phyloP scores from a whole-genome alignment of 148 eudicot species.

The Agrostemma githago region DNA sequence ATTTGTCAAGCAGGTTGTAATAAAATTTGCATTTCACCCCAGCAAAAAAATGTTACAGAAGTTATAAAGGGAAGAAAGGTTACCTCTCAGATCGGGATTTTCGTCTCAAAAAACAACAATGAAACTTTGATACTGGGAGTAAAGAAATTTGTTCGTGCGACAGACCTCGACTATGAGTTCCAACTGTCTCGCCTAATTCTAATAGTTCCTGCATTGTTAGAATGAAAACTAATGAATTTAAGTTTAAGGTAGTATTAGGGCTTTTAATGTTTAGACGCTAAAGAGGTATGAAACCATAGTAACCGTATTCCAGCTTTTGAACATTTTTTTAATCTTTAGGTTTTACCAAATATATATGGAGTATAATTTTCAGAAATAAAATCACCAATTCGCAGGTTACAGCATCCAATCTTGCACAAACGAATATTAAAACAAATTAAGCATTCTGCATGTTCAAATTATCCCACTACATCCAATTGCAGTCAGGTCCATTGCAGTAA shows the following conservation, averaged over 20 bases:
- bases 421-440: not conserved
- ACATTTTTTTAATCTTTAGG: not conserved
- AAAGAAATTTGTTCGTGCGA: constrained; percentile 62
- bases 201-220: constrained; percentile 63
- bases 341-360: not conserved
- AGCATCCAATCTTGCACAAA: not conserved
- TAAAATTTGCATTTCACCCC: not conserved
- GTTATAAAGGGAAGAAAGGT: not conserved
- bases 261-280: not conserved
- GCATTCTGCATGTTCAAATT: not conserved
- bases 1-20: too few relatives aligned
- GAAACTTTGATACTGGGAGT: constrained; percentile 81
- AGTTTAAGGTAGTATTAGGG: not conserved
- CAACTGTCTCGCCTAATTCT: constrained; percentile 89
- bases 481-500: not conserved
- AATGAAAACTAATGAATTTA: not conserved
- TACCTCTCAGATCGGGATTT: constrained; percentile 74
- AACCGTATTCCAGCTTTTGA: not conserved
- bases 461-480: not conserved
- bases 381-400: not conserved
- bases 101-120: constrained; percentile 67
- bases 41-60: not conserved
- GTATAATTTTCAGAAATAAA: not conserved
- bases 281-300: not conserved
- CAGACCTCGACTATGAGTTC: constrained; percentile 92